A percentile compares a stretch with the other conserved stretches of the same genome.
phyloP scores from a whole-genome alignment of 1,284 basidiomycete species.

The Pyrrhoderma noxium region DNA sequence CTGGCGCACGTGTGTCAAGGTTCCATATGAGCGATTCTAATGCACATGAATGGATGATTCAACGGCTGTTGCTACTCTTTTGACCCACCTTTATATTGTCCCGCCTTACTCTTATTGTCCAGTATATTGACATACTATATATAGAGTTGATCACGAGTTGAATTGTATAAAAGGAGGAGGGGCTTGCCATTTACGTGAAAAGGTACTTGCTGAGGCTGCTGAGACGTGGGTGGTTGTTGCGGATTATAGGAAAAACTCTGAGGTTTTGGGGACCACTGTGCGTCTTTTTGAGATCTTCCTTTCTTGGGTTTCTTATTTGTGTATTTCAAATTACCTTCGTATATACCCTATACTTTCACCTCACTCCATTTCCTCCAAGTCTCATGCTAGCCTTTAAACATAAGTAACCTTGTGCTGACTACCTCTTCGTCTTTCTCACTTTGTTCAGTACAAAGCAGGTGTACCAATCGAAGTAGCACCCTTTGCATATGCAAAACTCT shows the following conservation, averaged over 20 bases:
- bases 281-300: slow-evolving; percentile 26
- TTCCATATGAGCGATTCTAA: too few relatives aligned
- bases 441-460: slow-evolving; percentile 84
- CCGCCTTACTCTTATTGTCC: too few relatives aligned
- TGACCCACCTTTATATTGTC: too few relatives aligned
- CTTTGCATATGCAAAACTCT: slow-evolving; percentile 88
- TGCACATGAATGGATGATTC: too few relatives aligned
- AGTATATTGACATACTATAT: too few relatives aligned
- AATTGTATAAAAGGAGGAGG: slow-evolving; percentile 99
- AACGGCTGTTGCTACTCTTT: too few relatives aligned
- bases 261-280: slow-evolving; percentile 77
- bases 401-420: too few relatives aligned
- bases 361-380: background rate
- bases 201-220: slow-evolving; percentile 96
- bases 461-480: slow-evolving; percentile 96
- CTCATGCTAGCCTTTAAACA: too few relatives aligned
- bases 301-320: background rate
- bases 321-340: background rate
- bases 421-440: too few relatives aligned
- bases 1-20: too few relatives aligned
- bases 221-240: slow-evolving; percentile 92
- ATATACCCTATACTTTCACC: background rate
- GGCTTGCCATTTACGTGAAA: slow-evolving; percentile 94
- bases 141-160: slow-evolving; percentile 77
- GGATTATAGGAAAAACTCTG: slow-evolving; percentile 90